Evolutionary conservation across 768 basidiomycete species (phyloP).

Genomic region (Guyanaporus albipodus): DNA sequence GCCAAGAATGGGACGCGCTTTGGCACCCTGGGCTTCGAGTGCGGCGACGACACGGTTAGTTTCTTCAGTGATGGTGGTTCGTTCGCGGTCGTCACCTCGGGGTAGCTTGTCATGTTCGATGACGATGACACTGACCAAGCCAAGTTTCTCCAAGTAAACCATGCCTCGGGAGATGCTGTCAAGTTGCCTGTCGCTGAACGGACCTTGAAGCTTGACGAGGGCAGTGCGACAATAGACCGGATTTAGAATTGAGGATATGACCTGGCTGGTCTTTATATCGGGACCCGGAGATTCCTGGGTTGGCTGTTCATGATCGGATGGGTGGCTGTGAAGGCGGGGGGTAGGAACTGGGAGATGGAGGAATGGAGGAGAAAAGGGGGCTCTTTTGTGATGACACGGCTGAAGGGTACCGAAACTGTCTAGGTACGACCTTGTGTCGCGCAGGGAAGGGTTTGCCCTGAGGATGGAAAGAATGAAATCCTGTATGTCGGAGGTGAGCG

Average conservation of each 20-base stretch:
- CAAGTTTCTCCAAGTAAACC: conserved; percentile 93
- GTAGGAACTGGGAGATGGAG: conserved; percentile 27
- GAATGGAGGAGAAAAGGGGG: conserved; percentile 18
- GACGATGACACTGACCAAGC: conserved; percentile 92
- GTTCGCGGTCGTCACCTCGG: conserved; percentile 67
- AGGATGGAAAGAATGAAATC: conserved; percentile 96
- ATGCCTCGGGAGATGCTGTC: conserved; percentile 92
- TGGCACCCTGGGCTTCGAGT: conserved; percentile 81
- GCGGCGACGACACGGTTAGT: conserved; percentile 79
- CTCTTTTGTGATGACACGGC: conserved; percentile 25
- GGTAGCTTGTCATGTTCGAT: conserved; percentile 81
- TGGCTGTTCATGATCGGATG: conserved; percentile 5
- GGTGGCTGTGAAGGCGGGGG: conserved; percentile 9
- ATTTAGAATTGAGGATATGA: conserved; percentile 74
- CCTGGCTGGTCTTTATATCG: conserved; percentile 42
- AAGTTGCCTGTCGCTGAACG: conserved; percentile 88
- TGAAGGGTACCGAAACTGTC: conserved; percentile 82
- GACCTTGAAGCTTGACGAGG: conserved; percentile 94
- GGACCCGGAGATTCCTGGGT: conserved; percentile 29
- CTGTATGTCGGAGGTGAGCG: conserved; percentile 38
- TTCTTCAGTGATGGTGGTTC: conserved; percentile 66
- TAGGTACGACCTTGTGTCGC: conserved; percentile 89
- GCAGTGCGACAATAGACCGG: conserved; percentile 84
- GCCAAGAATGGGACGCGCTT: conserved; percentile 84
- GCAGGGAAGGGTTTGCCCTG: conserved; percentile 83